These are phyloP conservation scores for Pseudonitzschia delicatissima DNA, from an alignment of 108 stramenopile genomes.

Conservation along the genomic window DNA sequence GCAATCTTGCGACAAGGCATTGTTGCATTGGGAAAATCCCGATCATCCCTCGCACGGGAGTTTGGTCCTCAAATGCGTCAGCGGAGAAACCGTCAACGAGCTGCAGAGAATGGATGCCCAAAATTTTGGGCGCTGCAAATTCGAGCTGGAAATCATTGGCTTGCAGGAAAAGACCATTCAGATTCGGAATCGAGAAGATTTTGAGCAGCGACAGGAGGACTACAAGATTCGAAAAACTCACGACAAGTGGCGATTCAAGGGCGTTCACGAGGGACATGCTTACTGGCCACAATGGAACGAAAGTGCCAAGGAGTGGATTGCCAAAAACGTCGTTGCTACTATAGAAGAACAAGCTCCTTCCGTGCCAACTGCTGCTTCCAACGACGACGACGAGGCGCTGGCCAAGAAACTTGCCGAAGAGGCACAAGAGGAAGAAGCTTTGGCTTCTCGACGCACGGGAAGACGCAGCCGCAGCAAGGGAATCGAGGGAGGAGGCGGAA, in stretches of 20 bases:
- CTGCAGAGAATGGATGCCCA: slow-evolving; percentile 30
- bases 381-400: slow-evolving; percentile 33
- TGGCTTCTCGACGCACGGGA: not conserved
- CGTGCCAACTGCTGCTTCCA: not conserved
- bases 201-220: slow-evolving; percentile 26
- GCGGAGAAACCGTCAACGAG: slow-evolving; percentile 30
- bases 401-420: slow-evolving; percentile 26
- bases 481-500: slow-evolving; percentile 4
- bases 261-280: slow-evolving; percentile 49
- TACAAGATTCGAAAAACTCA: slow-evolving; percentile 39
- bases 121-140: slow-evolving; percentile 34
- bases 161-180: slow-evolving; percentile 21
- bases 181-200: slow-evolving; percentile 14
- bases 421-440: slow-evolving; percentile 8
- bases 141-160: slow-evolving; percentile 15
- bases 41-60: slow-evolving; percentile 1
- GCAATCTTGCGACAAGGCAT: slow-evolving; percentile 20
- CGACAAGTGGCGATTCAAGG: slow-evolving; percentile 42
- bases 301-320: slow-evolving; percentile 26
- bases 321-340: not conserved
- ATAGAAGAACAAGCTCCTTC: not conserved
- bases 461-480: slow-evolving; percentile 17
- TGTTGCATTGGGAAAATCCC: slow-evolving; percentile 29
- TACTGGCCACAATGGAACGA: slow-evolving; percentile 48
- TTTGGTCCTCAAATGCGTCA: slow-evolving; percentile 32